Conservation (phyloP, 306 rosid genomes). For the Biancaea sappan region DNA sequence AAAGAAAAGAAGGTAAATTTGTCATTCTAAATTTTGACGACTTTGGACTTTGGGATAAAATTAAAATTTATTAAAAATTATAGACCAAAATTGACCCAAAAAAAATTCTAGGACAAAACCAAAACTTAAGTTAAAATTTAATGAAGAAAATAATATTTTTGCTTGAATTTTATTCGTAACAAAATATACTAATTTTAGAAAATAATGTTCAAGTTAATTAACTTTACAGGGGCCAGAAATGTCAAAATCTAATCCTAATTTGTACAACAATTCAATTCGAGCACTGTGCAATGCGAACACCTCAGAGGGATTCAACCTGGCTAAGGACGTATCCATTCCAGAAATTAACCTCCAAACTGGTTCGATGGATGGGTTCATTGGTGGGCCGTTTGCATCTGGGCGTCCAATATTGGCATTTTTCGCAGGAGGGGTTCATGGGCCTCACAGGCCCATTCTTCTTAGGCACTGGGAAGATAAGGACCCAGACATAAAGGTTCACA, state of each 20-base stretch:
- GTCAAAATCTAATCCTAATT: slow-evolving; percentile 52
- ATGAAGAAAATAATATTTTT: too few relatives aligned
- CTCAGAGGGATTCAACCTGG: slow-evolving; percentile 75
- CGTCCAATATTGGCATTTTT: slow-evolving; percentile 71
- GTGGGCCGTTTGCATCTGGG: slow-evolving; percentile 72
- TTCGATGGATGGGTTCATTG: slow-evolving; percentile 47
- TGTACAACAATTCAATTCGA: slow-evolving; percentile 65
- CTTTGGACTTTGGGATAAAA: too few relatives aligned
- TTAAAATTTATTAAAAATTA: too few relatives aligned
- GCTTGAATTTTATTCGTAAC: too few relatives aligned
- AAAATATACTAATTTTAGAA: background rate
- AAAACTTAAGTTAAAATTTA: too few relatives aligned
- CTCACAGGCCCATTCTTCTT: slow-evolving; percentile 64
- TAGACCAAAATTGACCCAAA: too few relatives aligned
- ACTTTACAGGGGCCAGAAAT: slow-evolving; percentile 67
- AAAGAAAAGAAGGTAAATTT: too few relatives aligned
- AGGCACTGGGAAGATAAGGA: slow-evolving; percentile 88
- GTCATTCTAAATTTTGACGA: too few relatives aligned
- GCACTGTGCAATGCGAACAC: slow-evolving; percentile 89
- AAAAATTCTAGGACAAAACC: too few relatives aligned
- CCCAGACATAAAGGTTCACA: slow-evolving; percentile 57
- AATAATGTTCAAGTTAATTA: too few relatives aligned
- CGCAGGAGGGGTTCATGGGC: slow-evolving; percentile 89
- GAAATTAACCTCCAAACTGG: slow-evolving; percentile 81
- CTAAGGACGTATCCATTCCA: slow-evolving; percentile 83